phyloP scores from a whole-genome alignment of 805 yeast species.

The Metschnikowia peoriensis region DNA sequence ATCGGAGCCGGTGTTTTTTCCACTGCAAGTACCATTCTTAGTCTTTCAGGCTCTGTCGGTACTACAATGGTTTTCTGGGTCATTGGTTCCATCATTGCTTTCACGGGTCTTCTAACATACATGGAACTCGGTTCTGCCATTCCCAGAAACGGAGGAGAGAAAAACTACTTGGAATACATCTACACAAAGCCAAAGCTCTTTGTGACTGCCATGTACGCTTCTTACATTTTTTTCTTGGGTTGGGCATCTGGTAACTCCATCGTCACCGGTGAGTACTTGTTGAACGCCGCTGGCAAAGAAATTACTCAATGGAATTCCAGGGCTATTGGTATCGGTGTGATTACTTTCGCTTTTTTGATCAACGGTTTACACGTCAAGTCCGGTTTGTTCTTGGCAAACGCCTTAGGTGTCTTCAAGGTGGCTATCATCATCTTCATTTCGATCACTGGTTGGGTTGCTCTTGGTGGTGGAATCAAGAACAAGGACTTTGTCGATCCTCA shows the following conservation, averaged over 20 bases:
- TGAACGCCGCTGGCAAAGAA: constrained; percentile 69
- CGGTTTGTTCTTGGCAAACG: constrained; percentile 62
- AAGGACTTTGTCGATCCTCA: constrained; percentile 50
- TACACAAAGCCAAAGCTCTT: constrained; percentile 68
- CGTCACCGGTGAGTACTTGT: constrained; percentile 74
- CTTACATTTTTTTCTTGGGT: constrained; percentile 72
- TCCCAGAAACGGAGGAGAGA: constrained; percentile 84
- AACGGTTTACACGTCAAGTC: constrained; percentile 60
- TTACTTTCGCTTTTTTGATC: constrained; percentile 65
- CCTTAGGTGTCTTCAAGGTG: constrained; percentile 70
- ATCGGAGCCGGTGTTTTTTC: constrained; percentile 24
- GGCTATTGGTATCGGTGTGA: constrained; percentile 72
- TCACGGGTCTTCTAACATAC: constrained; percentile 51
- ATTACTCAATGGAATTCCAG: constrained; percentile 74
- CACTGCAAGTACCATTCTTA: constrained; percentile 20
- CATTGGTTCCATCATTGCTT: constrained; percentile 68
- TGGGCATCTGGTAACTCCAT: constrained; percentile 87
- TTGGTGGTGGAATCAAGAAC: constrained; percentile 64
- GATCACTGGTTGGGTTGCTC: constrained; percentile 80
- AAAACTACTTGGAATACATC: constrained; percentile 72
- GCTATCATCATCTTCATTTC: constrained; percentile 68
- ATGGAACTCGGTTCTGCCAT: constrained; percentile 78
- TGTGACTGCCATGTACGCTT: constrained; percentile 55
- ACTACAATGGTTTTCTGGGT: constrained; percentile 70
- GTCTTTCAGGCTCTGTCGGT: constrained; percentile 67